Conservation (phyloP, 2,329 filamentous ascomycete species). For the Tolypocladium ovalisporum region DNA sequence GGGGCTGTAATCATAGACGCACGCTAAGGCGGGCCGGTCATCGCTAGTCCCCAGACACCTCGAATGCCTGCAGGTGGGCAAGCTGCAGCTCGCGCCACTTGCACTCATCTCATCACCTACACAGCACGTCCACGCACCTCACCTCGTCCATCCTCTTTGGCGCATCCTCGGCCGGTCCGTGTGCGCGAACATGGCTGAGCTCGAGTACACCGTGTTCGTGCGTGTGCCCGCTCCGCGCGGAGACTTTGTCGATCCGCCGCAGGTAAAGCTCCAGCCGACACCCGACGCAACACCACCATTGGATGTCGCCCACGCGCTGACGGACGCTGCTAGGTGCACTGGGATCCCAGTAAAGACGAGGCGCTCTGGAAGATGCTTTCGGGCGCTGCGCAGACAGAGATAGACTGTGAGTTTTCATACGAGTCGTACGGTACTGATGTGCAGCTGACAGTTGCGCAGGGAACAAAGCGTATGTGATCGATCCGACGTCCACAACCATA, state of each 20-base stretch:
- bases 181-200: constrained; percentile 32
- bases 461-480: constrained; percentile 56
- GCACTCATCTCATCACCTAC: neutral
- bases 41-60: neutral
- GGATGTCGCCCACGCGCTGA: neutral
- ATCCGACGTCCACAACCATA: neutral
- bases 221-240: constrained; percentile 81
- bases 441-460: constrained; percentile 35
- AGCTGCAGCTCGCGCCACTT: neutral
- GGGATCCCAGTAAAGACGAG: constrained; percentile 80
- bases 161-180: neutral
- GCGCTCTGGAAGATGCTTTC: constrained; percentile 85
- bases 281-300: too few relatives aligned
- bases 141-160: neutral
- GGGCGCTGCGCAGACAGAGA: constrained; percentile 66
- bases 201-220: constrained; percentile 67
- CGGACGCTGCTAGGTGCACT: constrained; percentile 54
- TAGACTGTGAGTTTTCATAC: constrained; percentile 64
- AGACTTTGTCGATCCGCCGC: constrained; percentile 81
- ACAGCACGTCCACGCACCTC: neutral
- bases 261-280: constrained; percentile 52
- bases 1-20: neutral
- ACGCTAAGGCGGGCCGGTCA: constrained; percentile 2
- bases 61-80: neutral
- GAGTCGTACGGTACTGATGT: neutral